Conservation (phyloP, 768 basidiomycete species). For the Suillus discolor region DNA sequence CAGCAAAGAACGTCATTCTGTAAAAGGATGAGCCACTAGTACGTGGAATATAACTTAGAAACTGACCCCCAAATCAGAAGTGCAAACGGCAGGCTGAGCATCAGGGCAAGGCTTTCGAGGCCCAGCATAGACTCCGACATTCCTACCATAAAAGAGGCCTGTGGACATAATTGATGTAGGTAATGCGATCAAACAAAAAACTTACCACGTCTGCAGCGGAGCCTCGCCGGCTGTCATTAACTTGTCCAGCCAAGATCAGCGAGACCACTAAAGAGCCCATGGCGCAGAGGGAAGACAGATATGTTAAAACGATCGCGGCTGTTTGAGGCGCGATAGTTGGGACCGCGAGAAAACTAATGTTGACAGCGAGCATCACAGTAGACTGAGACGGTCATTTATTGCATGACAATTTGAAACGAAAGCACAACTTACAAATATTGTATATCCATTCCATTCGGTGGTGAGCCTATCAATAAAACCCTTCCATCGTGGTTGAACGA, state of each 20-base stretch:
- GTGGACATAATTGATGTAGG: not conserved
- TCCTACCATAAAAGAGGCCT: slow-evolving; percentile 29
- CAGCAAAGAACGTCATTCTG: slow-evolving; percentile 11
- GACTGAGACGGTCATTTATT: slow-evolving; percentile 32
- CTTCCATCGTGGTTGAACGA: slow-evolving; percentile 41
- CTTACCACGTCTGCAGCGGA: slow-evolving; percentile 33
- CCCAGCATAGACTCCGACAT: slow-evolving; percentile 19
- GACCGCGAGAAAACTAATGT: slow-evolving; percentile 56
- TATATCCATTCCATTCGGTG: slow-evolving; percentile 50
- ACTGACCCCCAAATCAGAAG: slow-evolving; percentile 35
- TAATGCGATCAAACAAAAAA: slow-evolving; percentile 1
- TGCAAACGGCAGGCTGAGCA: slow-evolving; percentile 36
- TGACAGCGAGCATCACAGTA: slow-evolving; percentile 53
- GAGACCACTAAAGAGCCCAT: slow-evolving; percentile 38
- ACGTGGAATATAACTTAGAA: not conserved
- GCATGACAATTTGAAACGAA: not conserved
- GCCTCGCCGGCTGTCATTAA: slow-evolving; percentile 28
- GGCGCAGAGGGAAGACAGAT: slow-evolving; percentile 39
- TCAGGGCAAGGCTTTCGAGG: slow-evolving; percentile 32
- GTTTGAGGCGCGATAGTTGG: slow-evolving; percentile 35
- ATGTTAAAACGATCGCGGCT: slow-evolving; percentile 27
- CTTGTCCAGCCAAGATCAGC: slow-evolving; percentile 39
- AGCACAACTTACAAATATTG: slow-evolving; percentile 43
- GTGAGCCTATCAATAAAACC: slow-evolving; percentile 42
- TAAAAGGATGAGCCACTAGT: not conserved